phyloP scores from a whole-genome alignment of 208 protist genomes.

The Trichomonas tenax region DNA sequence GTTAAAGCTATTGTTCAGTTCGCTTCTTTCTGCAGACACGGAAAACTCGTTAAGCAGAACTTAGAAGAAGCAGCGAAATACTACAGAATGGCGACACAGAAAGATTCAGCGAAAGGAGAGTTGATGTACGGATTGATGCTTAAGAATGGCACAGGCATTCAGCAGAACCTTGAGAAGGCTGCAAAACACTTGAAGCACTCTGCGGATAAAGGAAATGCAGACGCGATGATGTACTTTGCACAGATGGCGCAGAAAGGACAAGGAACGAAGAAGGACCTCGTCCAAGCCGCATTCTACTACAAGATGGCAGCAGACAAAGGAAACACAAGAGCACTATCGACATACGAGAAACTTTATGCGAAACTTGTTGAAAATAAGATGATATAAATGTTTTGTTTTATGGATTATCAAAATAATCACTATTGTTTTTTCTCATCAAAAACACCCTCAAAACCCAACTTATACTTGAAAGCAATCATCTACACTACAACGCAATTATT shows the following conservation, averaged over 20 bases:
- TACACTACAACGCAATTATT: too few relatives aligned
- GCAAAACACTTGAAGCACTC: background rate
- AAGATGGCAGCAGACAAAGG: background rate
- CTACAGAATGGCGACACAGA: background rate
- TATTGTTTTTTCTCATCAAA: too few relatives aligned
- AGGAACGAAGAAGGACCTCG: background rate
- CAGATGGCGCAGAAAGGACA: background rate
- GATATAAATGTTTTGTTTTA: background rate
- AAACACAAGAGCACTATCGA: background rate
- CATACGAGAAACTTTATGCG: background rate
- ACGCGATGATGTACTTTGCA: background rate
- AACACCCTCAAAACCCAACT: too few relatives aligned
- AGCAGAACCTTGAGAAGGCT: background rate
- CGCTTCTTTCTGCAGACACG: background rate
- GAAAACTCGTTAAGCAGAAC: background rate
- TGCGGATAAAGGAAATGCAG: background rate
- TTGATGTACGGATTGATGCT: background rate
- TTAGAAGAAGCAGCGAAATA: background rate
- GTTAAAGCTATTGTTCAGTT: background rate
- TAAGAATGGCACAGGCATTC: background rate
- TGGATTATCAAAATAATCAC: background rate
- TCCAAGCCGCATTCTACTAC: background rate
- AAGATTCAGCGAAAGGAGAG: background rate
- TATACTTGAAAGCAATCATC: too few relatives aligned
- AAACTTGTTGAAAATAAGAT: background rate